A percentile compares a stretch with the other conserved stretches of the same genome.
These are phyloP conservation scores for Cyberlindnera japonica DNA, from an alignment of 805 yeast genomes.

Conservation along the genomic window DNA sequence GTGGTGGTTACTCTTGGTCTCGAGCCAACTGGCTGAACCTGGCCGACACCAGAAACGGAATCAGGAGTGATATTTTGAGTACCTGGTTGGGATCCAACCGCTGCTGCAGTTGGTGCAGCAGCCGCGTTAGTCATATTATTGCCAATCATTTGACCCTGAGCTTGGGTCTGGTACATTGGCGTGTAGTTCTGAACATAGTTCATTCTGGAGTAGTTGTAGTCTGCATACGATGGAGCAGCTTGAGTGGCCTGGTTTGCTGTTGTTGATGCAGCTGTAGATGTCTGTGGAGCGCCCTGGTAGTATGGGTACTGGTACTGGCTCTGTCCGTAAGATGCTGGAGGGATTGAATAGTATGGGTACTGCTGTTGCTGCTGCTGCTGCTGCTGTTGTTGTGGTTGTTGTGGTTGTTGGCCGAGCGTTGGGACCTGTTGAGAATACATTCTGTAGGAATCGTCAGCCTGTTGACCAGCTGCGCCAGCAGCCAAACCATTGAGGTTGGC, in stretches of 20 bases:
- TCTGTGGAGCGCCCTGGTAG: constrained; percentile 17
- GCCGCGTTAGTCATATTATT: constrained; percentile 2
- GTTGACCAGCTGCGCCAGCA: constrained; percentile 1
- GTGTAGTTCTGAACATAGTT: constrained; percentile 24
- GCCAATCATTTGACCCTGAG: constrained; percentile 8
- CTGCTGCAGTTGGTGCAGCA: constrained; percentile 14
- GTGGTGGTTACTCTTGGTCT: constrained; percentile 72
- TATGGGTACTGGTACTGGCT: constrained; percentile 25
- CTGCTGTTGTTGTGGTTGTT: constrained; percentile 5
- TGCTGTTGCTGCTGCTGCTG: constrained; percentile 9
- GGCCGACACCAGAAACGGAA: constrained; percentile 25
- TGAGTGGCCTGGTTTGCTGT: not conserved
- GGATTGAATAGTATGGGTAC: constrained; percentile 9
- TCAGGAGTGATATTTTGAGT: constrained; percentile 11
- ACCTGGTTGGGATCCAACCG: constrained; percentile 6
- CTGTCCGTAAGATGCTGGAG: constrained; percentile 7
- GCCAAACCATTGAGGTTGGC: constrained; percentile 9
- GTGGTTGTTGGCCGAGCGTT: constrained; percentile 9
- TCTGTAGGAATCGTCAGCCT: constrained; percentile 19
- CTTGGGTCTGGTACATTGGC: constrained; percentile 22
- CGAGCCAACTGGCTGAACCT: constrained; percentile 30
- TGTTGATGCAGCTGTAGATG: constrained; percentile 1
- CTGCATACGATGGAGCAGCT: constrained; percentile 16
- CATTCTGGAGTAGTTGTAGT: constrained; percentile 24
- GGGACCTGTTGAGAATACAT: constrained; percentile 1